Conservation (phyloP, 2,329 filamentous ascomycete genomes). For the Exophiala aquamarina region DNA sequence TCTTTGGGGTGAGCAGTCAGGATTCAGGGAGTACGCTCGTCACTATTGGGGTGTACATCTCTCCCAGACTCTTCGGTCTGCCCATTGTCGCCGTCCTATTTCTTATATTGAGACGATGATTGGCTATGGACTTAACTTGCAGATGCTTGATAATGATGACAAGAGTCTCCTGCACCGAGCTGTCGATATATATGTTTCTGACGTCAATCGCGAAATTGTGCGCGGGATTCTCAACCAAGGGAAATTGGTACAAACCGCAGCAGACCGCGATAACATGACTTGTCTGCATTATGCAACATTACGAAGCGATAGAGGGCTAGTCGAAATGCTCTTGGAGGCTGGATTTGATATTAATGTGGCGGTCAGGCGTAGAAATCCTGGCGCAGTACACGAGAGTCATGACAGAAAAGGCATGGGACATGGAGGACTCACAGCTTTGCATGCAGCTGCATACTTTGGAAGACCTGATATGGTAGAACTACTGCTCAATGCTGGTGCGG, state of each 20-base stretch:
- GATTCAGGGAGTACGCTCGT: background rate
- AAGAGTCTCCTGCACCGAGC: constrained; percentile 1
- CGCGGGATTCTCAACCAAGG: background rate
- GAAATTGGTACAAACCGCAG: background rate
- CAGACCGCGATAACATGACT: background rate
- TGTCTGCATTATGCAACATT: background rate
- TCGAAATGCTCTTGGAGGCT: background rate
- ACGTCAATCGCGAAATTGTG: background rate
- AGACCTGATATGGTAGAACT: background rate
- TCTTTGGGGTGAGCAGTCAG: background rate
- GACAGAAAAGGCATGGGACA: background rate
- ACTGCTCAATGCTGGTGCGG: background rate
- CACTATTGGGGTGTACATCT: background rate
- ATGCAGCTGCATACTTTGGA: constrained; percentile 1
- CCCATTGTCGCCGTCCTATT: background rate
- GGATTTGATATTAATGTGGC: background rate
- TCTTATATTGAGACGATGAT: background rate
- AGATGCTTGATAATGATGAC: background rate
- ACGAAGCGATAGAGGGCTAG: background rate
- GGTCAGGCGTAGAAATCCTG: background rate
- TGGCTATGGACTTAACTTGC: background rate
- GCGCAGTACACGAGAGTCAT: background rate
- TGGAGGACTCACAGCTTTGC: background rate
- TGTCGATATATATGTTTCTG: background rate
- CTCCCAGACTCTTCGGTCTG: background rate